These are phyloP conservation scores for Aspergillus brasiliensis DNA, from an alignment of 2,329 filamentous ascomycete species.

Conservation along the genomic window DNA sequence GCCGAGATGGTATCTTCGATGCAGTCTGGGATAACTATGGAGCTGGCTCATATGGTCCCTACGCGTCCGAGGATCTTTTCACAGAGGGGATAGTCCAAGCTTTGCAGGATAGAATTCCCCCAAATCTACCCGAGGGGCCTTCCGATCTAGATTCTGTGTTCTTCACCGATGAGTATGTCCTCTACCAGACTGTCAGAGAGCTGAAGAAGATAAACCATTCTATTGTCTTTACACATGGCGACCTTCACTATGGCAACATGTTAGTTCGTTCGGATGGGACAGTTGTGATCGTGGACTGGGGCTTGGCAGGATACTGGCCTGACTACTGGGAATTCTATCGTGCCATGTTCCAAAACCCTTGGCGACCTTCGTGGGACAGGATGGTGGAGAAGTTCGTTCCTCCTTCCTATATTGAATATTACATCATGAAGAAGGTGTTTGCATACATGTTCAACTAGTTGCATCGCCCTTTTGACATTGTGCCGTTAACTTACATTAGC, in stretches of 20 bases:
- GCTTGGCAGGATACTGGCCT: slow-evolving; percentile 28
- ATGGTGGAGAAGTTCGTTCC: slow-evolving; percentile 26
- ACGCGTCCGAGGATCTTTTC: slow-evolving; percentile 16
- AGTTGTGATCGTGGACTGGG: slow-evolving; percentile 30
- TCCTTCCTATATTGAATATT: slow-evolving; percentile 23
- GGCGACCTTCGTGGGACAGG: slow-evolving; percentile 18
- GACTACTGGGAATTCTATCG: slow-evolving; percentile 29
- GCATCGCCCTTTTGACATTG: not conserved
- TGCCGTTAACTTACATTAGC: not conserved
- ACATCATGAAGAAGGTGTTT: slow-evolving; percentile 15
- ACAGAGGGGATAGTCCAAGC: slow-evolving; percentile 20
- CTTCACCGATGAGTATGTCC: slow-evolving; percentile 16
- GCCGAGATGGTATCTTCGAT: slow-evolving; percentile 19
- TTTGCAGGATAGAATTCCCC: slow-evolving; percentile 14
- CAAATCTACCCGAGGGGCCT: slow-evolving; percentile 7
- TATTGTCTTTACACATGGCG: slow-evolving; percentile 9
- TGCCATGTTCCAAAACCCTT: slow-evolving; percentile 11
- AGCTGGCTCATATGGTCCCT: slow-evolving; percentile 17
- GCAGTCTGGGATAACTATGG: not conserved
- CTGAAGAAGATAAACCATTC: slow-evolving; percentile 18
- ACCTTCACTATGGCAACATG: slow-evolving; percentile 30
- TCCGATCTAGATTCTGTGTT: slow-evolving; percentile 15
- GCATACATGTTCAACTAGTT: slow-evolving; percentile 9
- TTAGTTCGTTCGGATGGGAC: slow-evolving; percentile 24
- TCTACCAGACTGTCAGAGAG: slow-evolving; percentile 20